Conservation (phyloP, 176 grass and related monocot species). For the Carex myosuroides region DNA sequence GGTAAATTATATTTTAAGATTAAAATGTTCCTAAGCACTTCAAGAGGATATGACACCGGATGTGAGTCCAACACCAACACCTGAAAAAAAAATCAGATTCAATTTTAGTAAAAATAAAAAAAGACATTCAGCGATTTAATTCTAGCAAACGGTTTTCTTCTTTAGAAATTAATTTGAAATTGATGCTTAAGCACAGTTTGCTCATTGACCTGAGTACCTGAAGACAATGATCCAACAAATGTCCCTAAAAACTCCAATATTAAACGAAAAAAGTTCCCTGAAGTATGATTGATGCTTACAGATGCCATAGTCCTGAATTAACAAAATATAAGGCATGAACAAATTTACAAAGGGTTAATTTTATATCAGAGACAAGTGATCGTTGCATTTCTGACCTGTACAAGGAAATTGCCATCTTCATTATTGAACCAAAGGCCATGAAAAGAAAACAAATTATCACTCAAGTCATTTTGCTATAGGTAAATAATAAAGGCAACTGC, state of each 20-base stretch:
- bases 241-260: conserved; percentile 44
- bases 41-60: conserved; percentile 50
- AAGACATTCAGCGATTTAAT: background rate
- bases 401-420: conserved; percentile 92
- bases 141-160: background rate
- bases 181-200: background rate
- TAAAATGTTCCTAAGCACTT: background rate
- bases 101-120: background rate
- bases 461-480: background rate
- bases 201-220: conserved; percentile 29
- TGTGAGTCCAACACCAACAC: conserved; percentile 43
- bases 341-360: background rate
- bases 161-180: background rate
- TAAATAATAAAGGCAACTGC: conserved; percentile 20
- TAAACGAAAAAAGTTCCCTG: conserved; percentile 31
- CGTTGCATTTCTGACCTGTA: conserved; percentile 55
- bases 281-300: conserved; percentile 35
- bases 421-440: conserved; percentile 20
- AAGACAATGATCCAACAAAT: conserved; percentile 50
- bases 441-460: conserved; percentile 19
- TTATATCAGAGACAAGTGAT: background rate
- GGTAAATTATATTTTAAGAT: conserved; percentile 11
- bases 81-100: conserved; percentile 25
- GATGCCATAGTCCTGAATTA: conserved; percentile 46
- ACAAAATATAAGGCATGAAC: background rate